A percentile compares a stretch with the other conserved stretches of the same genome.
Evolutionary conservation across 345 rosid species (phyloP).

Genomic region (Acer negundo): DNA sequence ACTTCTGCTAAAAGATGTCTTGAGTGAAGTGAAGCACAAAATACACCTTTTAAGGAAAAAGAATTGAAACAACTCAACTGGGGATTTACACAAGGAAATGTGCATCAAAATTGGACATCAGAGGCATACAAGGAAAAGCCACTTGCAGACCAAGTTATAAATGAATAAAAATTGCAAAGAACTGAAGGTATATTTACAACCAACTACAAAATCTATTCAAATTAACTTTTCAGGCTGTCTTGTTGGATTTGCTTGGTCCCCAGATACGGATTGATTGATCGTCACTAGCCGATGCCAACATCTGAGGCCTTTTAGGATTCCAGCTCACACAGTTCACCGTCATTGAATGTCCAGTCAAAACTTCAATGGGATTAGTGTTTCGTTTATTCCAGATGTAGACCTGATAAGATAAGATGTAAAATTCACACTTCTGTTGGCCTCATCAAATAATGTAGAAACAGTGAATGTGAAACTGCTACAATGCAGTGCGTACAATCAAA

Average conservation of each 20-base stretch:
- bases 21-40: too few relatives aligned
- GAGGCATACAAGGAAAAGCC: constrained; percentile 21
- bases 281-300: constrained; percentile 88
- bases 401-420: constrained; percentile 35
- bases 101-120: constrained; percentile 31
- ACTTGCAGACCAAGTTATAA: constrained; percentile 23
- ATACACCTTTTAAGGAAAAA: not conserved
- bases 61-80: constrained; percentile 1
- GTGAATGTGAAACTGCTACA: not conserved
- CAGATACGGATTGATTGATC: constrained; percentile 80
- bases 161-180: constrained; percentile 24
- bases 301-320: constrained; percentile 73
- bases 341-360: constrained; percentile 73
- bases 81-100: constrained; percentile 24
- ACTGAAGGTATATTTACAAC: constrained; percentile 21
- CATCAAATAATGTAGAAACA: not conserved
- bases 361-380: constrained; percentile 60
- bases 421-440: constrained; percentile 8
- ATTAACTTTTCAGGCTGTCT: constrained; percentile 16
- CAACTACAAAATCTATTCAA: constrained; percentile 17
- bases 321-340: constrained; percentile 88
- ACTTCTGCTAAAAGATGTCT: too few relatives aligned
- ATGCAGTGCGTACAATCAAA: not conserved
- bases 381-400: constrained; percentile 78
- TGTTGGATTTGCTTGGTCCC: constrained; percentile 51